phyloP scores from a whole-genome alignment of 116 monocot species.

The Papilionanthe hybrid region DNA sequence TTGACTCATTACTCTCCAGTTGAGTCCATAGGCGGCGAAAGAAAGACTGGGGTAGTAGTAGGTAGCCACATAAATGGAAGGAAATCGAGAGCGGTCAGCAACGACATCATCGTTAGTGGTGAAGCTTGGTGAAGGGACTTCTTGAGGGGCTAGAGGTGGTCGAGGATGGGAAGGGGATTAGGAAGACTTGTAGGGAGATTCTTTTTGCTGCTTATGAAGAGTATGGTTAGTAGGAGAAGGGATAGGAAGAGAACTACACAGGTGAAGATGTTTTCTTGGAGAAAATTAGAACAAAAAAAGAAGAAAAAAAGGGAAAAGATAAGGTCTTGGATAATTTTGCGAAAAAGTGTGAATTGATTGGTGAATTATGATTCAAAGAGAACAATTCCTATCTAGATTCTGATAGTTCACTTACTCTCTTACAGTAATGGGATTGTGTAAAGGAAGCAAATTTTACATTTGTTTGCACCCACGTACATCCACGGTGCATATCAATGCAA shows the following conservation, averaged over 20 bases:
- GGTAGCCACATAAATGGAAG: background rate
- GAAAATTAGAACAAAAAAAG: too few relatives aligned
- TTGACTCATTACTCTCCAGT: slow-evolving; percentile 18
- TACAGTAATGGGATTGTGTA: too few relatives aligned
- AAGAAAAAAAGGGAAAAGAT: too few relatives aligned
- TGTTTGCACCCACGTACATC: too few relatives aligned
- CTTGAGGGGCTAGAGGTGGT: slow-evolving; percentile 16
- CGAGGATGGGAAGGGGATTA: slow-evolving; percentile 11
- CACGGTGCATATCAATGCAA: too few relatives aligned
- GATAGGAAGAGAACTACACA: background rate
- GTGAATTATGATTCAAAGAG: too few relatives aligned
- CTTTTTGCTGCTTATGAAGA: background rate
- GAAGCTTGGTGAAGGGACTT: slow-evolving; percentile 24
- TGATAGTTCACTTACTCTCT: too few relatives aligned
- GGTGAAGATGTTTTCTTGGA: background rate
- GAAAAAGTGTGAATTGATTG: too few relatives aligned
- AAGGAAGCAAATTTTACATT: too few relatives aligned
- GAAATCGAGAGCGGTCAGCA: slow-evolving; percentile 11
- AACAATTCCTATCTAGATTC: too few relatives aligned
- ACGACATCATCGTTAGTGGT: slow-evolving; percentile 18
- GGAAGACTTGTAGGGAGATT: slow-evolving; percentile 4
- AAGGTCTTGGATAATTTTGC: too few relatives aligned
- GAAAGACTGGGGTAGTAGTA: slow-evolving; percentile 13
- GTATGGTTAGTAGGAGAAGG: background rate
- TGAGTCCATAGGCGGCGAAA: slow-evolving; percentile 1